Evolutionary conservation across 495 filamentous ascomycete genomes (phyloP).

Genomic region (Echria macrotheca): DNA sequence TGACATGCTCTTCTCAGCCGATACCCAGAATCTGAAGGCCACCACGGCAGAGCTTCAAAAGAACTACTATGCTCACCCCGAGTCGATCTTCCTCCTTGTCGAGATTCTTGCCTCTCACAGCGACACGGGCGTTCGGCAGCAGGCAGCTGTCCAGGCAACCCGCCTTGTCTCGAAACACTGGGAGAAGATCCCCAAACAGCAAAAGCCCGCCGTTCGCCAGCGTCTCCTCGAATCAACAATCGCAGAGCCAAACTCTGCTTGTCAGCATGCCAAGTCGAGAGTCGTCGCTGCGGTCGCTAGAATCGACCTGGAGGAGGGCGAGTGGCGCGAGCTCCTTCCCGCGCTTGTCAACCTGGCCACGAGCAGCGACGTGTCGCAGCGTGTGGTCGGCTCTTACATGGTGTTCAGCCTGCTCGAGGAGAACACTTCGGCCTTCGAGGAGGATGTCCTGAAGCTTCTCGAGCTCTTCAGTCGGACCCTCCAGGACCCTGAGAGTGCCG

Average conservation of each 20-base stretch:
- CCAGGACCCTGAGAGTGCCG: slow-evolving; percentile 78
- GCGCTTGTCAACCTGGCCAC: slow-evolving; percentile 67
- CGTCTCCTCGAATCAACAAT: slow-evolving; percentile 77
- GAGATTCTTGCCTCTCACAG: slow-evolving; percentile 76
- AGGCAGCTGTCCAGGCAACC: slow-evolving; percentile 82
- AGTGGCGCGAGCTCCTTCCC: slow-evolving; percentile 79
- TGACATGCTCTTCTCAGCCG: slow-evolving; percentile 49
- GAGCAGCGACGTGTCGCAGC: slow-evolving; percentile 65
- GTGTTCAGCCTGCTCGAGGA: slow-evolving; percentile 86
- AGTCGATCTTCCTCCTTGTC: slow-evolving; percentile 74
- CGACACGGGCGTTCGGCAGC: slow-evolving; percentile 68
- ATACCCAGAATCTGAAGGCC: slow-evolving; percentile 77
- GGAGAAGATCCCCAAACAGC: slow-evolving; percentile 50
- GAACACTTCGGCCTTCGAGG: slow-evolving; percentile 70
- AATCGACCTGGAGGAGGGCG: slow-evolving; percentile 76
- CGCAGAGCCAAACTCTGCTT: slow-evolving; percentile 64
- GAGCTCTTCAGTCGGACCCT: slow-evolving; percentile 82
- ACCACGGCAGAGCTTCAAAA: slow-evolving; percentile 87
- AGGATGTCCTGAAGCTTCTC: slow-evolving; percentile 72
- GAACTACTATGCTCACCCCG: slow-evolving; percentile 80
- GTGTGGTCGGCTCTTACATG: slow-evolving; percentile 88
- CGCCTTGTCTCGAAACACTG: slow-evolving; percentile 84
- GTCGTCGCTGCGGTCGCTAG: slow-evolving; percentile 83
- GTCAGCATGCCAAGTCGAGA: slow-evolving; percentile 81
- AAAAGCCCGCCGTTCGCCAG: slow-evolving; percentile 71